Base-by-base conservation (phyloP, 1,284 basidiomycete genomes). In the Puccinia triticina region DNA sequence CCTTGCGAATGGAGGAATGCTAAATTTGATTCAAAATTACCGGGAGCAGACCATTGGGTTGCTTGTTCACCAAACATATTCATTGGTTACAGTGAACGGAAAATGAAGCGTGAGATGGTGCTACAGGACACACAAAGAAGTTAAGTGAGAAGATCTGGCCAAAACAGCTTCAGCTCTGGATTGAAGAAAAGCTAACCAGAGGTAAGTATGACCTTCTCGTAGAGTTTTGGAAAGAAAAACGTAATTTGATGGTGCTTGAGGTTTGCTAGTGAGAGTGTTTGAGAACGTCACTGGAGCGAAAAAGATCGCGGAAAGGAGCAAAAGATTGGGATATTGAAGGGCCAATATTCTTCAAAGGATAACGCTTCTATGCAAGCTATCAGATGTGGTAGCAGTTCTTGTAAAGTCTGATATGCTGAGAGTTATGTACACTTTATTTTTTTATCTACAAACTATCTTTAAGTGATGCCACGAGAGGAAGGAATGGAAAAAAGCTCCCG, bases 51-150 rank as follows among this genome's bases (percentile, higher is more conserved):
- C 43, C 40, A 69, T 48, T 69, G n/a, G 26, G 40, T 48, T 16
- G 40, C 43, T 69, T 69, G 43, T 69, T 69, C 66, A 21, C 12
- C 43, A 48, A 69, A 69, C 66, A 69, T 69, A 14, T 69, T 67
- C 8, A 14, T 69, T 46, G 18, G 2, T 67, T 40, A 23, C n/a
- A 46, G 40, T 48, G 66, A 5, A 12, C 26, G 43, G 66, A 18
- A 23, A 48, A 14, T 1, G 43, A 48, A n/a, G 43, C 43, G 43
- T 0, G 43, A 69, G 43, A 23, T 69, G 11, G 10, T 29, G 26
- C 55, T 69, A 23, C 0, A 32, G 29, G 66, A 21, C 43, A 48
- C n/a, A 40, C 66, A 46, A 26, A 69, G n/a, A 69, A 69, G 12
- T 26, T 48, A 69, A 69, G 43, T 29, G 29, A 46, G 55, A 57